Evolutionary conservation across 345 rosid genomes (phyloP), one percentile per base, ranked within the genome.

Genomic region (Laguncularia racemosa): DNA sequence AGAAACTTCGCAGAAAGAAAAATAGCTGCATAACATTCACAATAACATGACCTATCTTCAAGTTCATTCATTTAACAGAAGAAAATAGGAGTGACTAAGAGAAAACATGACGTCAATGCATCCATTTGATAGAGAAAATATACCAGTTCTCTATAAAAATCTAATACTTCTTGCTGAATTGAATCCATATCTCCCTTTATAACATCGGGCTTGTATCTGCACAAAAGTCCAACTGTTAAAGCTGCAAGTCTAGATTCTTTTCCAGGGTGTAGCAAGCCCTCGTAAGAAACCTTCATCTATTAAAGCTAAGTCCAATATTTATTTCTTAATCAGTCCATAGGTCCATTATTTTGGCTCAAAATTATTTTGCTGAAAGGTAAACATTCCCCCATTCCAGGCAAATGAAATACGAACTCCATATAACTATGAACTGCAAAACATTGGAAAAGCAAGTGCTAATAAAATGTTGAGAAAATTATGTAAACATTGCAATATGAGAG

Each of bases 141-240:
- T 73, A 90, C 99, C 80, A 81, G 67, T 65, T 52, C 74, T 6
- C 52, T 2, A 67, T 90, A 95, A 67, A 85, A 95, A 14, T 81
- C 67, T 56, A 63, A 69, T 17, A 95, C 95, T 62, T 84, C 93
- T 18, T 43, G 59, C 4, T 91, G 75, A 52, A 90, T 63, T 11
- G 99, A 95, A 59, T 95, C 99, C 99, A 95, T 82, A 67, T 95
- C 99, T 70, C 97, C 99, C 67, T 85, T 84, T 61, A 95, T 95
- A 47, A 82, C 68, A 54, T 87, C 96, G 1, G 92, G 95, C 70
- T 76, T 84, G 75, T 78, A 87, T 75, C 92, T 84, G 76, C 18
- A 43, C 53, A 50, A 50, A 6, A 50, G 20, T 6, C 44, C 48
- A 56, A 56, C 14, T 33, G 12, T 13, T 12, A 40, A 18, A 19